Evolutionary conservation across 768 basidiomycete species (phyloP).

Genomic region (Kwoniella shandongensis): DNA sequence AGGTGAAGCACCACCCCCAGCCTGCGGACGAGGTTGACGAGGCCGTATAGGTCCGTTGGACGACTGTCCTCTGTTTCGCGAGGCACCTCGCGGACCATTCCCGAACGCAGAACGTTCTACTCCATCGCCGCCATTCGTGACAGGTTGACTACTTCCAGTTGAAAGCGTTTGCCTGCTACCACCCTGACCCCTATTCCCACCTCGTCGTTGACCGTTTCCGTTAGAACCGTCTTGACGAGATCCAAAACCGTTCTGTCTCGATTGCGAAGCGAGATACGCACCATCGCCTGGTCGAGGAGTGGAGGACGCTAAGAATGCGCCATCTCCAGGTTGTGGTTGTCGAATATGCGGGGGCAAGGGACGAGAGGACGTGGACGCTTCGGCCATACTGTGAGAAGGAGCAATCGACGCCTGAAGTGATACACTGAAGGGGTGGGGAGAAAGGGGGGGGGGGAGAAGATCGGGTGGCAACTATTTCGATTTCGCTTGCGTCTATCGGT

Average conservation of each 20-base stretch:
- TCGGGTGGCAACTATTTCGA: slow-evolving; percentile 6
- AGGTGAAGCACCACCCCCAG: background rate
- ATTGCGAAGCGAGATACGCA: slow-evolving; percentile 19
- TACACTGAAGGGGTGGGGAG: background rate
- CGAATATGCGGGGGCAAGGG: background rate
- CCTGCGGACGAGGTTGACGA: background rate
- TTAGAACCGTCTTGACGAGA: background rate
- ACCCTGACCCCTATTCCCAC: background rate
- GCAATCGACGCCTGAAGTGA: background rate
- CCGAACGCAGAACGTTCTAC: too few species aligned
- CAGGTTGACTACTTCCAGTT: too few species aligned
- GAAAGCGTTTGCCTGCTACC: too few species aligned
- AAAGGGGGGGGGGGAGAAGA: background rate
- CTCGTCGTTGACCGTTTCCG: background rate
- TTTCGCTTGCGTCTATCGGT: too few species aligned
- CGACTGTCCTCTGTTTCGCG: background rate
- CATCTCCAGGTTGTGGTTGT: slow-evolving; percentile 9
- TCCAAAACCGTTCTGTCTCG: background rate
- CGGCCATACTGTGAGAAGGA: slow-evolving; percentile 1
- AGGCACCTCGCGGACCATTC: background rate
- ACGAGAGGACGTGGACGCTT: slow-evolving; percentile 8
- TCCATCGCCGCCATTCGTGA: too few species aligned
- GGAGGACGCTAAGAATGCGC: slow-evolving; percentile 2
- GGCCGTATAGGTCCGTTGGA: background rate
- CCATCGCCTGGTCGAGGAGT: slow-evolving; percentile 33